These are phyloP conservation scores for Asterionellopsis glacialis DNA, from an alignment of 108 stramenopile species.

Conservation along the genomic window DNA sequence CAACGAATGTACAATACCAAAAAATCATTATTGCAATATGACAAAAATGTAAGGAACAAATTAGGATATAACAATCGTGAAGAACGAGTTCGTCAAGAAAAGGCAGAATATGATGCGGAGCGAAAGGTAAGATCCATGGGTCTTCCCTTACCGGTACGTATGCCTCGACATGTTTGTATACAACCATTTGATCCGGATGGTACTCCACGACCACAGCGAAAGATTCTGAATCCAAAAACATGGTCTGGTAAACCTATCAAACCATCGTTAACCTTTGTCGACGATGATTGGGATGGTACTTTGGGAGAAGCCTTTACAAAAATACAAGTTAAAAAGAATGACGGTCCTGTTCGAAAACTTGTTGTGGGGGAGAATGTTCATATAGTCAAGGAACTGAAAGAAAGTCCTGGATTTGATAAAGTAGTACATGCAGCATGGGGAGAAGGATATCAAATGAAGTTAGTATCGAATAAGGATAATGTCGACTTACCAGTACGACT, in stretches of 20 bases:
- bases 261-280: constrained; percentile 39
- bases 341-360: no score
- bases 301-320: constrained; percentile 69
- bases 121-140: constrained; percentile 11
- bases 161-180: constrained; percentile 50
- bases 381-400: constrained; percentile 13
- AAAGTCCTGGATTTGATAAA: constrained; percentile 23
- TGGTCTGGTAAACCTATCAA: not conserved
- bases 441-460: constrained; percentile 14
- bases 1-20: no score
- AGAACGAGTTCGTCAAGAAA: constrained; percentile 10
- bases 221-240: no score
- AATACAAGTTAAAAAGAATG: constrained; percentile 25
- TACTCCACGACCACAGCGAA: no score
- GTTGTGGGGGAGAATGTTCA: no score
- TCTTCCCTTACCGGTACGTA: constrained; percentile 56
- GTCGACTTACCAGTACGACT: no score
- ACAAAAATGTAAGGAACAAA: constrained; percentile 1
- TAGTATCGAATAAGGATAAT: constrained; percentile 9
- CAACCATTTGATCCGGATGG: constrained; percentile 12
- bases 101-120: constrained; percentile 19
- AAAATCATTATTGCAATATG: constrained; percentile 8
- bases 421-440: not conserved
- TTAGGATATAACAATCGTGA: no score
- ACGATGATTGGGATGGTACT: constrained; percentile 66